Percentiles rank a stretch among this genome's conserved stretches.
Conservation (phyloP, 306 rosid species). For the Quercus suber region DNA sequence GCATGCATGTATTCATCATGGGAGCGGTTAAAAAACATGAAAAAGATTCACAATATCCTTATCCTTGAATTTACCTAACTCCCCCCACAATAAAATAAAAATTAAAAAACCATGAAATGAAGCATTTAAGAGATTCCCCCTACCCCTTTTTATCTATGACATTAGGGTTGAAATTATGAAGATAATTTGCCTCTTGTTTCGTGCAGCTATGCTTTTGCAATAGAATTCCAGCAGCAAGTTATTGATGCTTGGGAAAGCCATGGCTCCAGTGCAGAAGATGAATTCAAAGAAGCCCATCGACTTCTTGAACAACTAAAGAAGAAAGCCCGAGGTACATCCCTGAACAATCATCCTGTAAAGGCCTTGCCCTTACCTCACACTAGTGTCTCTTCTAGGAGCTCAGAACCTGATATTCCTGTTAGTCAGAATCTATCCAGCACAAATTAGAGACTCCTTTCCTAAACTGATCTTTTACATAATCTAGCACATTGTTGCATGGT, state of each 20-base stretch:
- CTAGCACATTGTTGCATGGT: conserved; percentile 6
- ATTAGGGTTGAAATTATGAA: background rate
- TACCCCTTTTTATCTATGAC: background rate
- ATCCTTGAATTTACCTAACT: no score
- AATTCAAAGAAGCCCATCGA: conserved; percentile 65
- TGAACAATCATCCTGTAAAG: conserved; percentile 38
- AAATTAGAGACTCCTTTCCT: conserved; percentile 7
- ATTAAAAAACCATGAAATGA: background rate
- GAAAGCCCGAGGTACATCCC: conserved; percentile 48
- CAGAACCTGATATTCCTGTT: conserved; percentile 24
- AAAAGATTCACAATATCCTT: background rate
- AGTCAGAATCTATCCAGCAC: conserved; percentile 14
- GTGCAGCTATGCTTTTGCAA: conserved; percentile 74
- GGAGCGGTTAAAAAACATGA: background rate
- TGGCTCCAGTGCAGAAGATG: conserved; percentile 73
- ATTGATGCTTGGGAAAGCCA: conserved; percentile 93
- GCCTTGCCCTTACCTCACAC: conserved; percentile 62
- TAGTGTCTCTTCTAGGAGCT: conserved; percentile 32
- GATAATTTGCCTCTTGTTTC: conserved; percentile 22
- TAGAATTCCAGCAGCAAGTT: conserved; percentile 81
- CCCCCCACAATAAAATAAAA: no score
- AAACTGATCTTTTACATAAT: conserved; percentile 10
- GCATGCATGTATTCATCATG: background rate
- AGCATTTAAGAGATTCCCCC: background rate
- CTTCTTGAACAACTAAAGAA: conserved; percentile 60